These are phyloP conservation scores for Teratosphaeria pseudoeucalypti DNA, from an alignment of 2,329 filamentous ascomycete genomes.

Conservation along the genomic window DNA sequence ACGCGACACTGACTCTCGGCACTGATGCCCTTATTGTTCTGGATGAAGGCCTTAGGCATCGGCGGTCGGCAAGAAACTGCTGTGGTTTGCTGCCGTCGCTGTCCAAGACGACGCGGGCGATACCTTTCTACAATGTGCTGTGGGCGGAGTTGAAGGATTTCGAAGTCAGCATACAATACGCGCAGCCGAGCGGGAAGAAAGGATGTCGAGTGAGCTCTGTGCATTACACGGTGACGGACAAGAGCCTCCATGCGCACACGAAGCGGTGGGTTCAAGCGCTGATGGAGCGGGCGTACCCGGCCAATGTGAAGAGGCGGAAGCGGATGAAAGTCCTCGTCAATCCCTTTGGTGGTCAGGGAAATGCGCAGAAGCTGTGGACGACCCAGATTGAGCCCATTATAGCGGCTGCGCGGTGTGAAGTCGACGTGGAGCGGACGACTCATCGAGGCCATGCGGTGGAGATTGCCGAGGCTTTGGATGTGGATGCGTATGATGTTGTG, in stretches of 20 bases:
- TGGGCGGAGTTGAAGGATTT: slow-evolving; percentile 56
- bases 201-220: slow-evolving; percentile 54
- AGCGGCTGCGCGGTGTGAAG: slow-evolving; percentile 63
- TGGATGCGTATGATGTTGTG: slow-evolving; percentile 73
- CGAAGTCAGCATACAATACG: slow-evolving; percentile 63
- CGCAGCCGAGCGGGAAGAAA: slow-evolving; percentile 41
- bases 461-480: slow-evolving; percentile 63
- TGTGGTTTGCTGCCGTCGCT: slow-evolving; percentile 43
- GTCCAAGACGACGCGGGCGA: slow-evolving; percentile 43
- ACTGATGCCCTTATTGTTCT: slow-evolving; percentile 51
- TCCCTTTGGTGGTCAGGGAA: slow-evolving; percentile 76
- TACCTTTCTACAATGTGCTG: slow-evolving; percentile 75
- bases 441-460: slow-evolving; percentile 68
- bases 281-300: slow-evolving; percentile 59
- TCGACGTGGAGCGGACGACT: slow-evolving; percentile 64
- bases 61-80: slow-evolving; percentile 38
- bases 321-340: slow-evolving; percentile 84
- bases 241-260: slow-evolving; percentile 39
- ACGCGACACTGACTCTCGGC: slow-evolving; percentile 50
- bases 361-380: slow-evolving; percentile 62
- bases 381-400: slow-evolving; percentile 72
- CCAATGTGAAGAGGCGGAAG: slow-evolving; percentile 53
- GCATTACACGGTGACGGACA: slow-evolving; percentile 47
- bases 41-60: slow-evolving; percentile 46
- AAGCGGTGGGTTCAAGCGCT: slow-evolving; percentile 55